A percentile compares a stretch with the other conserved stretches of the same genome.
Evolutionary conservation across 768 basidiomycete genomes (phyloP).

Genomic region (Naematelia encephala): DNA sequence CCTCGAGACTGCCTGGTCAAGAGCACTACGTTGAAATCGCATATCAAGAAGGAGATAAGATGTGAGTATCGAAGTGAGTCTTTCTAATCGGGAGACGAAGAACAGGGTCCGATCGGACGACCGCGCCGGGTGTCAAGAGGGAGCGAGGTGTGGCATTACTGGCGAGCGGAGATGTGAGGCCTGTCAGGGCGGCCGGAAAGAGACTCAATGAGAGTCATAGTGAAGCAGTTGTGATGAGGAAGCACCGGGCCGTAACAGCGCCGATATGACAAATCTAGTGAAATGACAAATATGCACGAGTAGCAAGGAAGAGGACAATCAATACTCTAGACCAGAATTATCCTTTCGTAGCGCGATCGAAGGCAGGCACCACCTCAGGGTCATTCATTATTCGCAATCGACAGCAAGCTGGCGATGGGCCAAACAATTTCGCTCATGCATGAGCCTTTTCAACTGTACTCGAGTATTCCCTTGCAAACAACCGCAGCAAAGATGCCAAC

Average conservation of each 20-base stretch:
- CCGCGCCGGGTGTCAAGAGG: no score
- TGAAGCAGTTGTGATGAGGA: neutral
- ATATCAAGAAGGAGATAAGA: neutral
- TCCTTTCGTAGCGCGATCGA: no score
- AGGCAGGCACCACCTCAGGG: no score
- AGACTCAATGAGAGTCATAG: neutral
- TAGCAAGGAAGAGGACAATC: no score
- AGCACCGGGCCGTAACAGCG: neutral
- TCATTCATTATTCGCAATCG: neutral
- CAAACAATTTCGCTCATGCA: no score
- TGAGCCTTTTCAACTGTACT: no score
- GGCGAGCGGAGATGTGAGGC: neutral
- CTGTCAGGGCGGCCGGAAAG: neutral
- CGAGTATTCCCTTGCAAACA: no score
- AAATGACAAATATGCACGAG: neutral
- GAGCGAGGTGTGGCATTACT: neutral
- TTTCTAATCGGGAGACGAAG: no score
- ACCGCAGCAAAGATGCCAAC: slow-evolving; percentile 18
- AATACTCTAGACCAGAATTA: no score
- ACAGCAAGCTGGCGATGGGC: no score
- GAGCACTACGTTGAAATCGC: neutral
- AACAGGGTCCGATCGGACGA: no score
- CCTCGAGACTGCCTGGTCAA: neutral
- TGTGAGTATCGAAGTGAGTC: no score
- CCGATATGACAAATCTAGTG: neutral